These are phyloP conservation scores for Sordariomycetes sp. DNA, from an alignment of 2,329 filamentous ascomycete species.

Conservation along the genomic window DNA sequence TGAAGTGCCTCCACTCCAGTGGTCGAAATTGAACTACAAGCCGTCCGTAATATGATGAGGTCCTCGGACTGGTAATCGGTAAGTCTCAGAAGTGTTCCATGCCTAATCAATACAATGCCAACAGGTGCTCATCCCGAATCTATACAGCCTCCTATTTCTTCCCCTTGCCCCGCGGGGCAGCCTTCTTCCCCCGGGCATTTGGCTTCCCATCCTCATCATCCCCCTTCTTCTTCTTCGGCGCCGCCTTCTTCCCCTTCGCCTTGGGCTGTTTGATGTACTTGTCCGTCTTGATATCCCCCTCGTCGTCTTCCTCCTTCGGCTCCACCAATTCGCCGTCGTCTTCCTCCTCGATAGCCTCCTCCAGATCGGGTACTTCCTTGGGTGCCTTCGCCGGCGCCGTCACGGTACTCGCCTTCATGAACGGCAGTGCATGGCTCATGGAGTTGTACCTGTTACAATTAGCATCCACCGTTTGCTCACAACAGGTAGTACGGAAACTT, in stretches of 20 bases:
- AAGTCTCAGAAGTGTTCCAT: background rate
- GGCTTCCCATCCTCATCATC: constrained; percentile 41
- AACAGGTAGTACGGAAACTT: constrained; percentile 28
- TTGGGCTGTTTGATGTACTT: constrained; percentile 94
- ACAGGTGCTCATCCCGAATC: background rate
- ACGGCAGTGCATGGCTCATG: constrained; percentile 80
- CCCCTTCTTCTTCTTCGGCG: constrained; percentile 23
- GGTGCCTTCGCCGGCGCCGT: constrained; percentile 59
- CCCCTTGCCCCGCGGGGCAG: background rate
- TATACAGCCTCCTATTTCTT: background rate
- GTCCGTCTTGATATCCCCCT: constrained; percentile 81
- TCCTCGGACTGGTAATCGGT: background rate
- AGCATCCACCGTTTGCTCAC: background rate
- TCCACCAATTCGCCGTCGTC: constrained; percentile 57
- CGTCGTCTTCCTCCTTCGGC: constrained; percentile 58
- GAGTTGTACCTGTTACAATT: constrained; percentile 61
- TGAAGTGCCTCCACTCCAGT: no score
- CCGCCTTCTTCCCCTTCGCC: constrained; percentile 39
- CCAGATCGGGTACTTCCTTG: constrained; percentile 79
- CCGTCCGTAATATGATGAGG: background rate
- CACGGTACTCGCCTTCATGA: constrained; percentile 84
- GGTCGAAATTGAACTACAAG: no score
- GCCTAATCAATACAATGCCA: background rate
- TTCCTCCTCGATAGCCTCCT: constrained; percentile 91
- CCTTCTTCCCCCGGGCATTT: constrained; percentile 27